phyloP scores from a whole-genome alignment of 2,329 filamentous ascomycete species.

The Colletotrichum tropicale region DNA sequence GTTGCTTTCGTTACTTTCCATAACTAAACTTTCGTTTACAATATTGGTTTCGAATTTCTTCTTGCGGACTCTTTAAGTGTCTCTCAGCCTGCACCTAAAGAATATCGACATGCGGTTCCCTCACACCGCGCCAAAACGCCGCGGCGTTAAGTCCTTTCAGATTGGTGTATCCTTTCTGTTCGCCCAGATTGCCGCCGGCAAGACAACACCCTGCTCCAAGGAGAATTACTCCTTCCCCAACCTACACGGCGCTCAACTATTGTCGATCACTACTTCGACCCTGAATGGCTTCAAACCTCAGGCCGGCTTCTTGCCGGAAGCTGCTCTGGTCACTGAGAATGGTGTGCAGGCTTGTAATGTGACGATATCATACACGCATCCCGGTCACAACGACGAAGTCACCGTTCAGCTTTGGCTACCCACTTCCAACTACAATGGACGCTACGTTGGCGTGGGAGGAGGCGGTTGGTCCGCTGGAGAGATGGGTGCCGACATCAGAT shows the following conservation, averaged over 20 bases:
- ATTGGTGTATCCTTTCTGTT: not conserved
- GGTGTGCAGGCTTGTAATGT: constrained; percentile 26
- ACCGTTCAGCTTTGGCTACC: constrained; percentile 28
- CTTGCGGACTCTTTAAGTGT: not conserved
- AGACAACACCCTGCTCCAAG: not conserved
- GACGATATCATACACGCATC: constrained; percentile 28
- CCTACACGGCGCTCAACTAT: not conserved
- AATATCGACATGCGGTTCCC: not conserved
- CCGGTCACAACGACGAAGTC: constrained; percentile 24
- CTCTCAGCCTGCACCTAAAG: fast-evolving
- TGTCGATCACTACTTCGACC: not conserved
- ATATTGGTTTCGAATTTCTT: not conserved
- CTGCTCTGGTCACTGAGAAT: not conserved
- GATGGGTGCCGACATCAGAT: not conserved
- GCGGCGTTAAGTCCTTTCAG: not conserved
- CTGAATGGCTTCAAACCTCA: not conserved
- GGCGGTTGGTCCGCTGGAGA: constrained; percentile 30
- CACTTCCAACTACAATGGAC: constrained; percentile 32
- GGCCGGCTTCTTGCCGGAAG: not conserved
- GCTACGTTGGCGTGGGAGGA: constrained; percentile 32
- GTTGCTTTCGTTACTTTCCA: not conserved
- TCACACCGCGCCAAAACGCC: not conserved
- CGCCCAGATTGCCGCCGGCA: not conserved
- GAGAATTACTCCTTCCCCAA: not conserved
- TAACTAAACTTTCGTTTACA: not conserved